Base-by-base conservation (phyloP, 139 green algal species). In the Diplosphaera chodatii region DNA sequence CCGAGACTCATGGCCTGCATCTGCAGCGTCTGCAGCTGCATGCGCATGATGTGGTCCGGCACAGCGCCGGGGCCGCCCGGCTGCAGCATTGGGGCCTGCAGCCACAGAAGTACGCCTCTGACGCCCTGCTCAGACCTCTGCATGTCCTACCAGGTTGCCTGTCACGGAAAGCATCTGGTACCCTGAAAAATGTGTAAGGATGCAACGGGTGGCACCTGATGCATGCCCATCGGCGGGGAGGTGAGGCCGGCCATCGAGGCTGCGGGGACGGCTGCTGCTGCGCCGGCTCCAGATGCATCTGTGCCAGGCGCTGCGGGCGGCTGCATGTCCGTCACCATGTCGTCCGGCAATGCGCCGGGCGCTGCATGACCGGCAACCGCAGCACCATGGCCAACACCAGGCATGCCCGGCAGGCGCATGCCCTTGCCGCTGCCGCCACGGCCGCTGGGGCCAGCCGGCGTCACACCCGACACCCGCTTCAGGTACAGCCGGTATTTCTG, bases 401-500 rank as follows among this genome's bases (percentile, higher is more conserved):
- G 16, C 22, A 25, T 29, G 41, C 65, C 65, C 27, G 18, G 25
- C 68, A 55, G 67, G 32, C 48, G 31, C 48, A 59, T n/a, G 22
- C 69, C 69, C 22, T 75, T 71, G 59, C 56, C 69, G 13, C 37
- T 6, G 32, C 56, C 31, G 30, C 55, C 55, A 23, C 62, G 6
- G 62, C 62, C 62, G 20, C 20, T 22, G 62, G 22, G 31, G 1
- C 33, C 2, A 15, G 32, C 28, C 1, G 62, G 10, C 16, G 40
- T 22, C 1, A 75, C 70, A 4, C 78, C 76, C n/a, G 75, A 71
- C 66, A 97, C 81, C 23, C 88, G 73, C 76, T 96, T 97, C 18
- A 98, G 76, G 82, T 97, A 97, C 63, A 98, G 79, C 15, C 92
- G 84, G 81, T 98, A 98, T 80, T 97, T 98, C 78, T 97, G 93